phyloP scores from a whole-genome alignment of 441 rosid species.

The Jatropha podagrica region DNA sequence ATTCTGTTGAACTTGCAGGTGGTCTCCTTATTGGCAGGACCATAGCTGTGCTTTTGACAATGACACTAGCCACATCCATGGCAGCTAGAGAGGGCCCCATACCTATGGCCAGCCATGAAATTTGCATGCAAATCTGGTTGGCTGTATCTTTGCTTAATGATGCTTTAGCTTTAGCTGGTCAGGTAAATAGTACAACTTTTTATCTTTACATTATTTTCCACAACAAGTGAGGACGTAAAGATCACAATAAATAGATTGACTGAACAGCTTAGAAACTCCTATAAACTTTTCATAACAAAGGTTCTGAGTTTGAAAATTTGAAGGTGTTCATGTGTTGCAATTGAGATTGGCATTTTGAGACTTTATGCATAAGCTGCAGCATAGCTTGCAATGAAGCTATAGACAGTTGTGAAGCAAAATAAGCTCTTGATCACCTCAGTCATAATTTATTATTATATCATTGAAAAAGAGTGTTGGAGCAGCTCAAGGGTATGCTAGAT shows the following conservation, averaged over 20 bases:
- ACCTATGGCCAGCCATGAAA: conserved; percentile 96
- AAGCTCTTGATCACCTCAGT: neutral
- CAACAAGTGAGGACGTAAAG: neutral
- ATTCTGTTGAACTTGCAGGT: conserved; percentile 44
- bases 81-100: conserved; percentile 86
- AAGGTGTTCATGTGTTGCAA: neutral
- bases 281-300: neutral
- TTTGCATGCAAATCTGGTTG: conserved; percentile 88
- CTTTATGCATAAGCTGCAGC: neutral
- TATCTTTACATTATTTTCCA: conserved; percentile 12
- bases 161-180: conserved; percentile 96
- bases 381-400: conserved; percentile 1
- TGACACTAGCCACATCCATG: conserved; percentile 86
- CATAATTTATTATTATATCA: neutral
- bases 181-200: conserved; percentile 44
- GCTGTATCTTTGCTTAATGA: conserved; percentile 89
- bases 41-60: conserved; percentile 69
- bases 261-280: neutral
- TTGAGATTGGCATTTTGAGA: neutral
- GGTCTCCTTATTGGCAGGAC: conserved; percentile 95
- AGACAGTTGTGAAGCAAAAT: neutral
- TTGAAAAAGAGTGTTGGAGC: neutral
- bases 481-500: neutral
- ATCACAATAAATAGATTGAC: neutral
- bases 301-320: neutral